These are phyloP conservation scores for Rachicladosporium sp. DNA, from an alignment of 2,329 filamentous ascomycete genomes.

Conservation along the genomic window DNA sequence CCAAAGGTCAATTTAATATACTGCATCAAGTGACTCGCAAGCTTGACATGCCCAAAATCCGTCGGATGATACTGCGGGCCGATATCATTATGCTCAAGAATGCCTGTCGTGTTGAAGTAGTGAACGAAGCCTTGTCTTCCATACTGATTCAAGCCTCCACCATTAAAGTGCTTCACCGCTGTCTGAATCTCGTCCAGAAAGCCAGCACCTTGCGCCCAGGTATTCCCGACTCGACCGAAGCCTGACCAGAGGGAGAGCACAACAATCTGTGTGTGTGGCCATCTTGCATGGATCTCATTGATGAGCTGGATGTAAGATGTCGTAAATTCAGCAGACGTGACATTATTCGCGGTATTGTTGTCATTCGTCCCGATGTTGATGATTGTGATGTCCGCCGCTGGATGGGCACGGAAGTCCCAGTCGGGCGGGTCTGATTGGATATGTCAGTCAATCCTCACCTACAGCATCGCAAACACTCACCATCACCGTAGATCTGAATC, in stretches of 20 bases:
- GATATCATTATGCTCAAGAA: conserved; percentile 51
- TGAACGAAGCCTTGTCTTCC: conserved; percentile 35
- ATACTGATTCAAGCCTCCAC: conserved; percentile 1
- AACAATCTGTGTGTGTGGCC: conserved; percentile 31
- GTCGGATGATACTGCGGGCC: conserved; percentile 47
- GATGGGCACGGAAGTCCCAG: conserved; percentile 24
- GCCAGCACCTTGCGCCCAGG: conserved; percentile 35
- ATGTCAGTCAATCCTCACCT: too few species aligned
- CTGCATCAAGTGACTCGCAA: conserved; percentile 46
- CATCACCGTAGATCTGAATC: conserved; percentile 27
- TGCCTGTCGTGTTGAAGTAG: conserved; percentile 50
- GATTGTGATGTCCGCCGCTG: conserved; percentile 30
- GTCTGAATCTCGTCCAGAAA: conserved; percentile 40
- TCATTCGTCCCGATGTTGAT: conserved; percentile 39
- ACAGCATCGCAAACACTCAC: too few species aligned
- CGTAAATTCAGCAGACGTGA: conserved; percentile 27
- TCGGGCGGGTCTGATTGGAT: conserved; percentile 15
- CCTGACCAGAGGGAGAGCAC: conserved; percentile 41
- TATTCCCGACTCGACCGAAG: conserved; percentile 33
- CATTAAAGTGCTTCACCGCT: conserved; percentile 34
- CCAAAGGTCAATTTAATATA: conserved; percentile 44
- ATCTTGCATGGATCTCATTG: conserved; percentile 27
- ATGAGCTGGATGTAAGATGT: conserved; percentile 31
- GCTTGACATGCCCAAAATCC: conserved; percentile 49
- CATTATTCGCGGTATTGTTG: conserved; percentile 28